Percentiles rank a stretch among this genome's conserved stretches.
phyloP scores from a whole-genome alignment of 805 yeast genomes.

The Starmerella sp. region DNA sequence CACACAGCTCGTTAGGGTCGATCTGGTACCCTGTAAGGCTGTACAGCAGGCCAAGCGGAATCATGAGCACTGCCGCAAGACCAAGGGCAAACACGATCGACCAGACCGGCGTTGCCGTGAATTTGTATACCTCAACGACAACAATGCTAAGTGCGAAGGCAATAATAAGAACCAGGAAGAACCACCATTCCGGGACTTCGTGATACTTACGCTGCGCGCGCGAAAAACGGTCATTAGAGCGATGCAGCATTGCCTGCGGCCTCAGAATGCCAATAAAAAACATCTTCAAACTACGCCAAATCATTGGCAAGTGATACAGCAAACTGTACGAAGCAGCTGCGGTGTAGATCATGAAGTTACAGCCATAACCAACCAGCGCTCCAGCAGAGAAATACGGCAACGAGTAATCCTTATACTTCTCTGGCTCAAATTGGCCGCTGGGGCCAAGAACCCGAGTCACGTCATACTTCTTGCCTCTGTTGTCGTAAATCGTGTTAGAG shows the following conservation, averaged over 20 bases:
- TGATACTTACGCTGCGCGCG: constrained; percentile 48
- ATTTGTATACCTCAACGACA: constrained; percentile 30
- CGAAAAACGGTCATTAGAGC: constrained; percentile 43
- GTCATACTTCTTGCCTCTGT: constrained; percentile 9
- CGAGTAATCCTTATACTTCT: constrained; percentile 41
- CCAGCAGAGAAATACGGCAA: constrained; percentile 58
- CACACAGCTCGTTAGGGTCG: constrained; percentile 38
- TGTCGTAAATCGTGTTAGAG: constrained; percentile 38
- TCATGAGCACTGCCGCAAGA: constrained; percentile 39
- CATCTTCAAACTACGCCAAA: constrained; percentile 27
- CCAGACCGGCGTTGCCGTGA: constrained; percentile 47
- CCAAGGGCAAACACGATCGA: constrained; percentile 43
- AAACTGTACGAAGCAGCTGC: constrained; percentile 40
- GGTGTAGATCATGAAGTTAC: constrained; percentile 45
- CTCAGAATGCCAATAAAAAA: background rate
- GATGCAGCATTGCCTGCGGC: constrained; percentile 21
- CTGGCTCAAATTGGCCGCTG: constrained; percentile 30
- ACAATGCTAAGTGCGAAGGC: constrained; percentile 38
- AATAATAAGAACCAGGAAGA: constrained; percentile 32
- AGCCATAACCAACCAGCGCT: constrained; percentile 45
- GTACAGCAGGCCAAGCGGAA: constrained; percentile 39
- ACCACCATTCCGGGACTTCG: constrained; percentile 33
- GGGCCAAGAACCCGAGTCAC: background rate
- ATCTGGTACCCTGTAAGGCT: constrained; percentile 40
- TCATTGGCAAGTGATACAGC: constrained; percentile 33